Base-by-base conservation (phyloP, 177 flowering plant genomes). In the Telopea speciosissima region DNA sequence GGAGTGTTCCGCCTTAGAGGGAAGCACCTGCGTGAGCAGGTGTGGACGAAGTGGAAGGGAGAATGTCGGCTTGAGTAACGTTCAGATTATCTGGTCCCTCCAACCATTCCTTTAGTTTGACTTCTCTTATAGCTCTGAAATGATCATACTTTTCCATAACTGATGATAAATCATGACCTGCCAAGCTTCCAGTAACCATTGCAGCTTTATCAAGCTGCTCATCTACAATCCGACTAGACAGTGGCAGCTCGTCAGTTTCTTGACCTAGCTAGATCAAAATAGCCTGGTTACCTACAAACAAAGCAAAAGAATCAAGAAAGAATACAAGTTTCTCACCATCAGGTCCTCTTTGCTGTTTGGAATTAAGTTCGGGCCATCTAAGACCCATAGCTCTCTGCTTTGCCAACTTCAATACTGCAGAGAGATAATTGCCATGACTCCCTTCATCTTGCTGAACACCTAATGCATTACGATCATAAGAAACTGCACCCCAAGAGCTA, bases 41-140 rank as follows among this genome's bases (percentile, higher is more conserved):
- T 28, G 31, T 28, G 31, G 31, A 28, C 31, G 4, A 28, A 28
- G 31, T 28, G 31, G 31, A 28, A 28, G 3, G 3, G 4, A 28
- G 31, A 28, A 28, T 28, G 31, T 28, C 0, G 31, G 31, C 31
- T 28, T 28, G 31, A 28, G 31, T 28, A 28, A 2, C 4, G 31
- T 72, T 70, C 21, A 22, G 10, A 22, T 70, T 68, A 63, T 72
- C 79, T 68, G 40, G 68, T 42, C 72, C 85, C 77, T 76, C 86
- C 72, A 93, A 73, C 95, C 95, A 93, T 66, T 86, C 85, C 67
- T 85, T 74, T 2, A 93, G 81, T 74, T 85, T 86, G 63, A 90
- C 87, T 82, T 87, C 91, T 81, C 75, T 85, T 65, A 78, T 75
- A 22, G 97, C 90, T 78, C 79, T 89, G 67, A 91, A 93, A 36